A percentile compares a stretch with the other conserved stretches of the same genome.
These are phyloP conservation scores for Clausena lansium DNA, from an alignment of 345 rosid species.

Conservation along the genomic window DNA sequence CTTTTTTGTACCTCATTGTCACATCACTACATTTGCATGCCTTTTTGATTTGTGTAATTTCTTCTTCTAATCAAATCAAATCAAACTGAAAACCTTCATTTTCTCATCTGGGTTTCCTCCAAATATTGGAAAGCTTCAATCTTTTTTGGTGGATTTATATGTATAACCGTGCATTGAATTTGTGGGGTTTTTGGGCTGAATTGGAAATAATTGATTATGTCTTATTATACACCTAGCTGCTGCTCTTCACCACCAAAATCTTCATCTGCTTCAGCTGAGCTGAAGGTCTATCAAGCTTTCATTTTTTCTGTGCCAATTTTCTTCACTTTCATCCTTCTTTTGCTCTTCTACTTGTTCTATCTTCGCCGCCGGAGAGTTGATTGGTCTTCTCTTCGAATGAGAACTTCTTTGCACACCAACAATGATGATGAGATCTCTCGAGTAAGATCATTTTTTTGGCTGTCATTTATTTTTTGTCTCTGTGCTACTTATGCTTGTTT, in stretches of 20 bases:
- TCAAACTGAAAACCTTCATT: neutral
- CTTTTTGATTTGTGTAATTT: neutral
- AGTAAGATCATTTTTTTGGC: conserved; percentile 22
- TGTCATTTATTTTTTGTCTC: neutral
- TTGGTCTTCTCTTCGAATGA: conserved; percentile 65
- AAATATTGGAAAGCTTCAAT: neutral
- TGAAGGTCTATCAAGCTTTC: conserved; percentile 75
- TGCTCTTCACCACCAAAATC: conserved; percentile 24
- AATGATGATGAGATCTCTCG: conserved; percentile 21
- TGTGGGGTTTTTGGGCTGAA: conserved; percentile 10
- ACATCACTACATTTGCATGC: neutral
- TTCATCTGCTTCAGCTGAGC: conserved; percentile 39
- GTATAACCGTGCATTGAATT: neutral
- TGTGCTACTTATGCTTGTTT: neutral
- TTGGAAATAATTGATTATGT: conserved; percentile 29
- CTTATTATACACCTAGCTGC: conserved; percentile 28
- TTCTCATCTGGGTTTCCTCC: conserved; percentile 17
- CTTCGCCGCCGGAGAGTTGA: conserved; percentile 71
- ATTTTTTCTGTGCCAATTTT: conserved; percentile 77
- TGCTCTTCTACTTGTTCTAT: conserved; percentile 74
- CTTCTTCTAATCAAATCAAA: neutral
- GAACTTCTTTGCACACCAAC: conserved; percentile 26
- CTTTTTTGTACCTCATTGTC: neutral
- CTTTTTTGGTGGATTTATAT: neutral
- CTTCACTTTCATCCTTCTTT: conserved; percentile 69